Percentiles rank a stretch among this genome's conserved stretches.
These are phyloP conservation scores for Dentipellis sp. DNA, from an alignment of 768 basidiomycete genomes.

Conservation along the genomic window DNA sequence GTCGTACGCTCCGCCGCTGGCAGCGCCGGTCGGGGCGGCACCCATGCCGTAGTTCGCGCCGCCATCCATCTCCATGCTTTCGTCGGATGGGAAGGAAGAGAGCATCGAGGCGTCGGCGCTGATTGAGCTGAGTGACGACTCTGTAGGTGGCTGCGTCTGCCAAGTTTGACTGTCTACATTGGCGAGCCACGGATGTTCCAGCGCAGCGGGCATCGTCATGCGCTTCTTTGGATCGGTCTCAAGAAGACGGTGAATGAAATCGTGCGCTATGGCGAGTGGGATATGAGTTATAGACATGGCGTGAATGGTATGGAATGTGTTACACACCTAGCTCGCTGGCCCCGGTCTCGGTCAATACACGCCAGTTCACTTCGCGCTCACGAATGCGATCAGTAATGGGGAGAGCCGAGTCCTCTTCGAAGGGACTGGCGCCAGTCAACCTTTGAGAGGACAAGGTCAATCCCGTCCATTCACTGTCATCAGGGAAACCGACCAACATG, in stretches of 20 bases:
- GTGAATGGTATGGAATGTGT: conserved; percentile 12
- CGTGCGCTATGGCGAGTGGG: conserved; percentile 32
- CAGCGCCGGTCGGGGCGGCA: neutral
- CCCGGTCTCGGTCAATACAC: neutral
- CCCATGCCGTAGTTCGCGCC: neutral
- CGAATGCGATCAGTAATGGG: neutral
- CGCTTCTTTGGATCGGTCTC: conserved; percentile 52
- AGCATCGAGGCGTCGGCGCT: conserved; percentile 8
- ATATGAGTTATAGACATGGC: neutral
- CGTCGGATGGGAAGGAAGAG: conserved; percentile 5
- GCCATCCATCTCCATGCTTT: neutral
- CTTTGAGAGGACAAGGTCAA: neutral
- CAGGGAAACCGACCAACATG: conserved; percentile 43
- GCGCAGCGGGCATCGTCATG: conserved; percentile 63
- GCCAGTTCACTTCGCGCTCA: conserved; percentile 5
- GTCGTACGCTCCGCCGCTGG: neutral
- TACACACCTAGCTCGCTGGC: conserved; percentile 34
- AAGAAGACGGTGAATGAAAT: conserved; percentile 64
- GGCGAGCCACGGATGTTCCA: conserved; percentile 70
- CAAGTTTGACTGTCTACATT: neutral
- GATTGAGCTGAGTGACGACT: neutral
- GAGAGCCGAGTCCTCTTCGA: conserved; percentile 6
- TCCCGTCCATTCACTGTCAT: neutral
- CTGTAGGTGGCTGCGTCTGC: neutral
- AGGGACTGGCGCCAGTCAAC: conserved; percentile 1